Conservation (phyloP, 192 early-diverging fungal species). For the Umbelopsis sp. region DNA sequence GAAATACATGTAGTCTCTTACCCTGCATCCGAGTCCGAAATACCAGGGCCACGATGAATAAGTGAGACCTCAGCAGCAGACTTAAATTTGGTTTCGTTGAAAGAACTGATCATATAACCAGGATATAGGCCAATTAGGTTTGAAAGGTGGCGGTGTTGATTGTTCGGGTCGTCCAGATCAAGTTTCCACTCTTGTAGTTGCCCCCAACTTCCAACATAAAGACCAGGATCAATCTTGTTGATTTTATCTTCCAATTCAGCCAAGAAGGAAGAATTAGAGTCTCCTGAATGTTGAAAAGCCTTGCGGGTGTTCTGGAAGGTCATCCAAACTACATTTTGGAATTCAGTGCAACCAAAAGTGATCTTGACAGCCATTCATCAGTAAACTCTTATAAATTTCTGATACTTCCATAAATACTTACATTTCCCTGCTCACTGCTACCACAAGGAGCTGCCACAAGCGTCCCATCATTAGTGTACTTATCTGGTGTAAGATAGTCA, state of each 20-base stretch:
- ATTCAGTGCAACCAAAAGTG: constrained; percentile 31
- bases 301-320: constrained; percentile 34
- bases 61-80: constrained; percentile 15
- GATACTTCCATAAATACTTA: not conserved
- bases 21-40: constrained; percentile 1
- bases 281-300: constrained; percentile 29
- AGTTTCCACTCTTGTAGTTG: constrained; percentile 42
- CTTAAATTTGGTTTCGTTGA: not conserved
- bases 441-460: not conserved
- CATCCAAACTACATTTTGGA: constrained; percentile 38
- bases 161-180: constrained; percentile 40
- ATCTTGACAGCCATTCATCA: not conserved
- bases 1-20: not conserved
- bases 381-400: too few relatives aligned
- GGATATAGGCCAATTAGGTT: constrained; percentile 38
- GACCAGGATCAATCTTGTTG: constrained; percentile 23
- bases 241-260: constrained; percentile 28
- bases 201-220: constrained; percentile 33
- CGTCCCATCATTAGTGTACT: not conserved
- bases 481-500: not conserved
- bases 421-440: constrained; percentile 6
- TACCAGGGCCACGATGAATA: constrained; percentile 3
- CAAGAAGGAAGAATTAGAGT: constrained; percentile 31
- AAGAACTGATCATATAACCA: constrained; percentile 27
- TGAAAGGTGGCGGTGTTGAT: constrained; percentile 30